Conservation (phyloP, 805 yeast genomes). For the Starmerella sirachaensis region DNA sequence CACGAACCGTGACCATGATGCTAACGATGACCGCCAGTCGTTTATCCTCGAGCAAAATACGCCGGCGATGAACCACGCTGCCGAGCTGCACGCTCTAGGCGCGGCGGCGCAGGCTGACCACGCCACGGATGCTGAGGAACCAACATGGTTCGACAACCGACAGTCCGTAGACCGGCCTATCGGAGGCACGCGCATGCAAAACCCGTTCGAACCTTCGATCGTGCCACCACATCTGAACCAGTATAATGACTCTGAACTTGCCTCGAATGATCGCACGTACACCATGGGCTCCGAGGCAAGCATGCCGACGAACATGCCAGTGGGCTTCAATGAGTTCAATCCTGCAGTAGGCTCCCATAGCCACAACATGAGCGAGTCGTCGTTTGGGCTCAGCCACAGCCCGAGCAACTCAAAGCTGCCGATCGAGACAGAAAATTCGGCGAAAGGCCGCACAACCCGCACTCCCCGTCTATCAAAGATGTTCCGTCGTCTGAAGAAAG, state of each 20-base stretch:
- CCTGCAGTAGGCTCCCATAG: conserved; percentile 1
- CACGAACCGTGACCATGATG: conserved; percentile 70
- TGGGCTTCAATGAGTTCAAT: neutral
- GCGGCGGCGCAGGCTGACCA: conserved; percentile 72
- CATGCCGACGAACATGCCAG: neutral
- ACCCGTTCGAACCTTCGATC: conserved; percentile 18
- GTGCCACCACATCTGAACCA: conserved; percentile 7
- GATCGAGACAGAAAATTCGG: too few relatives aligned
- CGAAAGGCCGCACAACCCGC: too few relatives aligned
- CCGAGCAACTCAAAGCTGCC: too few relatives aligned
- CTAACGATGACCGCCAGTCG: conserved; percentile 83
- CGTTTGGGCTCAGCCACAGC: conserved; percentile 12
- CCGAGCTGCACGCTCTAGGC: conserved; percentile 56
- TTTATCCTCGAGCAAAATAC: conserved; percentile 35
- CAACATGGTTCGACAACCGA: conserved; percentile 22
- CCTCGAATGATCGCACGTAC: conserved; percentile 8
- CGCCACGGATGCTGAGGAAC: conserved; percentile 30
- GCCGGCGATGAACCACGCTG: conserved; percentile 21
- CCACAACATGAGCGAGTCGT: conserved; percentile 11
- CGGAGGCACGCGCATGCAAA: conserved; percentile 3
- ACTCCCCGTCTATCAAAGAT: too few relatives aligned
- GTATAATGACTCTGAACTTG: conserved; percentile 4
- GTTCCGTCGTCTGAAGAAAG: too few relatives aligned
- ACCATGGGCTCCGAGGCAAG: conserved; percentile 12
- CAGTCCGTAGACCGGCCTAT: too few relatives aligned